Evolutionary conservation across 208 protist genomes (phyloP).

Genomic region (Herpetomonas samuelpessoai): DNA sequence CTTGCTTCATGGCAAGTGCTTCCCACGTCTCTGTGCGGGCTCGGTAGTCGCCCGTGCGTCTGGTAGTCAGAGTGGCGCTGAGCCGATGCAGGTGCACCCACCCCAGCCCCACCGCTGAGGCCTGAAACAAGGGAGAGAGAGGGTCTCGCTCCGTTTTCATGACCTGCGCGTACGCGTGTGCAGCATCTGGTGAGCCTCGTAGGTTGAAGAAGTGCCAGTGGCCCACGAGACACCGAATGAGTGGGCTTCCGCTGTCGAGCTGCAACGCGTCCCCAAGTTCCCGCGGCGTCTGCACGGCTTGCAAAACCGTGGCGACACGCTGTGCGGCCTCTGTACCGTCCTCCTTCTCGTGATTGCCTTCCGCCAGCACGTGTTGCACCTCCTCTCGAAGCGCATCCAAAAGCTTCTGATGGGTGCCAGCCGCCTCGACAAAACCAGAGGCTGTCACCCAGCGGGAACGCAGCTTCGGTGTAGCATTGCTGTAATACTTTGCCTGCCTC

Average conservation of each 20-base stretch:
- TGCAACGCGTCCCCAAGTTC: conserved; percentile 12
- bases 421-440: neutral
- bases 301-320: neutral
- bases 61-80: neutral
- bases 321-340: neutral
- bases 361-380: neutral
- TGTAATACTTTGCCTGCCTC: neutral
- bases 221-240: conserved; percentile 33
- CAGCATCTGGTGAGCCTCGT: conserved; percentile 27
- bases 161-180: conserved; percentile 31
- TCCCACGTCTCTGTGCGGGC: neutral
- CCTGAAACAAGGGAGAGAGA: conserved; percentile 12
- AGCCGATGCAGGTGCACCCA: conserved; percentile 32
- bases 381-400: neutral
- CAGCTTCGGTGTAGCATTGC: neutral
- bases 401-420: neutral
- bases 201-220: conserved; percentile 27
- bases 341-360: neutral
- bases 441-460: neutral
- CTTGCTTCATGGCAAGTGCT: neutral
- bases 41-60: neutral
- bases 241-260: conserved; percentile 26
- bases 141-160: conserved; percentile 11
- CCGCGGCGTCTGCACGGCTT: neutral
- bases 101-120: conserved; percentile 25